phyloP scores from a whole-genome alignment of 768 basidiomycete species.

The Heimioporus sp. region DNA sequence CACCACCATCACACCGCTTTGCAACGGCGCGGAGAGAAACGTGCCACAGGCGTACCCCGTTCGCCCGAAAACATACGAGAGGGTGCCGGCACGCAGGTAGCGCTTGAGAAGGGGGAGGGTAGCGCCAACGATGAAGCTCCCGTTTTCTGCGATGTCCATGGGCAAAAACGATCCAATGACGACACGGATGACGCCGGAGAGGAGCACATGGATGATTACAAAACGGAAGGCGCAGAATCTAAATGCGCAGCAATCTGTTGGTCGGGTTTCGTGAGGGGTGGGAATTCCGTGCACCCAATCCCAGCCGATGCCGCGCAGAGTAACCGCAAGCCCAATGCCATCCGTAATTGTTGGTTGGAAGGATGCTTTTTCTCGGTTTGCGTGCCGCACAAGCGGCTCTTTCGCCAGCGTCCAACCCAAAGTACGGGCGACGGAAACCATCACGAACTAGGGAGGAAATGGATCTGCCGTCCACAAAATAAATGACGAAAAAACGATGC shows the following conservation, averaged over 20 bases:
- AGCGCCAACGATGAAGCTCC: slow-evolving; percentile 33
- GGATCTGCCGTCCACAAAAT: background rate
- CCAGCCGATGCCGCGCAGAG: slow-evolving; percentile 59
- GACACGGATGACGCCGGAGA: slow-evolving; percentile 47
- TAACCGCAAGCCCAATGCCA: slow-evolving; percentile 48
- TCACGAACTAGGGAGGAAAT: slow-evolving; percentile 8
- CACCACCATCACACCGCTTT: slow-evolving; percentile 50
- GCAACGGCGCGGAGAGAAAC: slow-evolving; percentile 52
- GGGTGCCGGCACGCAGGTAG: slow-evolving; percentile 38
- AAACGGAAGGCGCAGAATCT: slow-evolving; percentile 31
- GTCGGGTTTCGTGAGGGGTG: slow-evolving; percentile 22
- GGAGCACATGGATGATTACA: slow-evolving; percentile 33
- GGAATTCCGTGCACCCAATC: slow-evolving; percentile 42
- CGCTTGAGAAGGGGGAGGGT: slow-evolving; percentile 23
- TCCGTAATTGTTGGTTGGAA: slow-evolving; percentile 23
- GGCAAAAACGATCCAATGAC: slow-evolving; percentile 46
- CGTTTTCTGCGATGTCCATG: slow-evolving; percentile 25
- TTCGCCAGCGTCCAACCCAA: background rate
- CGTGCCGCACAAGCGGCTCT: background rate
- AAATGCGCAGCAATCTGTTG: slow-evolving; percentile 36
- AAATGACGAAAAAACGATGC: background rate
- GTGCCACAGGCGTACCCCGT: slow-evolving; percentile 49
- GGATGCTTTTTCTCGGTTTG: background rate
- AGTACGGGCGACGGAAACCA: slow-evolving; percentile 2
- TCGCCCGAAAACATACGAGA: slow-evolving; percentile 42